Percentiles rank a stretch among this genome's conserved stretches.
Conservation (phyloP, 2,329 filamentous ascomycete genomes). For the Iodosphaeria phyllophila region DNA sequence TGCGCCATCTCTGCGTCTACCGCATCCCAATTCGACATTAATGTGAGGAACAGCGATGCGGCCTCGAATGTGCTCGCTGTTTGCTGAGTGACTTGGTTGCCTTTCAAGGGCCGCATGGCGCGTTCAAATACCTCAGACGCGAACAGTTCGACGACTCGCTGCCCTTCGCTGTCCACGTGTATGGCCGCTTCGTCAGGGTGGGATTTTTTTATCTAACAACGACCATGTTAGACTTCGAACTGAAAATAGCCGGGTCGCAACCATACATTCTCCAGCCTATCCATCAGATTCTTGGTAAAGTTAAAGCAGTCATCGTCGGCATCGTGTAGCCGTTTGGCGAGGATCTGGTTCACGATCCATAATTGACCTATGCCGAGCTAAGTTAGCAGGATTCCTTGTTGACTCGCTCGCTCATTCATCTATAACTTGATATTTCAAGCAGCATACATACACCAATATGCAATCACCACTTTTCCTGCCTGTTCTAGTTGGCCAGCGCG, state of each 20-base stretch:
- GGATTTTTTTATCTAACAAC: no score
- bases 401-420: background rate
- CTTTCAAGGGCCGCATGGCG: slow-evolving; percentile 64
- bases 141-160: slow-evolving; percentile 89
- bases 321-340: slow-evolving; percentile 62
- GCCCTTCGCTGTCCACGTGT: slow-evolving; percentile 66
- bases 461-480: slow-evolving; percentile 69
- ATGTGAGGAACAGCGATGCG: slow-evolving; percentile 77
- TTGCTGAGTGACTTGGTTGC: slow-evolving; percentile 74
- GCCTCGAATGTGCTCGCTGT: slow-evolving; percentile 91
- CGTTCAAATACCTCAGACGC: slow-evolving; percentile 72
- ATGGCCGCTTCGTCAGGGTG: slow-evolving; percentile 65
- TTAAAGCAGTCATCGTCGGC: slow-evolving; percentile 57
- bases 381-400: slow-evolving; percentile 5
- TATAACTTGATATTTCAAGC: background rate
- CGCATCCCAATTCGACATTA: slow-evolving; percentile 67
- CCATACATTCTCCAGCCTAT: slow-evolving; percentile 64
- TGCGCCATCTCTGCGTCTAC: slow-evolving; percentile 57
- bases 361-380: slow-evolving; percentile 48
- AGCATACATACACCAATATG: slow-evolving; percentile 70
- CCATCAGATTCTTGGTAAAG: slow-evolving; percentile 75
- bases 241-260: background rate
- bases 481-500: slow-evolving; percentile 71
- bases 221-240: no score
- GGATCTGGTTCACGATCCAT: slow-evolving; percentile 83